Conservation (phyloP, 2,329 filamentous ascomycete genomes). For the Aspergillus novoparasiticus region DNA sequence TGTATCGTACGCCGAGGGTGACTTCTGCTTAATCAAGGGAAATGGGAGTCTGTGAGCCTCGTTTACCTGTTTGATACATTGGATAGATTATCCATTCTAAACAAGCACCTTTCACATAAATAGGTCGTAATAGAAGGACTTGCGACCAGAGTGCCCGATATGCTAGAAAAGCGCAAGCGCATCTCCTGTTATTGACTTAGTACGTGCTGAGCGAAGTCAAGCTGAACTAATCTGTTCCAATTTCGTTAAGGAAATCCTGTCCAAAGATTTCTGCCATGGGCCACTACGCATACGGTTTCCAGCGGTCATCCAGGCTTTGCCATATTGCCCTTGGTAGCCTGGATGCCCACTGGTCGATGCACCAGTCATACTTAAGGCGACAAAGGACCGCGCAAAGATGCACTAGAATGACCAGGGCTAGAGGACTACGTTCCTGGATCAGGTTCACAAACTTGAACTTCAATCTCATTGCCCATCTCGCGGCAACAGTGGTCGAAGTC, state of each 20-base stretch:
- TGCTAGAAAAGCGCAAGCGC: not conserved
- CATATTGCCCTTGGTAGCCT: conserved; percentile 66
- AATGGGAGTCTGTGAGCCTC: conserved; percentile 11
- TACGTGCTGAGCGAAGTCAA: not conserved
- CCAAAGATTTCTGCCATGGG: conserved; percentile 36
- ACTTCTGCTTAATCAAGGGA: conserved; percentile 12
- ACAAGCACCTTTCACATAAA: not conserved
- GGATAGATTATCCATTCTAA: not conserved
- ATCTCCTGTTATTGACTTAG: not conserved
- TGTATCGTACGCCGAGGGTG: conserved; percentile 22
- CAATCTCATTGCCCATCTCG: conserved; percentile 42
- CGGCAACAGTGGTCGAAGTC: conserved; percentile 55
- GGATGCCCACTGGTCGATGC: conserved; percentile 66
- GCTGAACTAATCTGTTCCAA: not conserved
- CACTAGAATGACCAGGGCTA: conserved; percentile 61
- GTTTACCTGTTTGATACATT: conserved; percentile 11
- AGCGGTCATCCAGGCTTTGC: conserved; percentile 32
- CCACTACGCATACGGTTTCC: conserved; percentile 33
- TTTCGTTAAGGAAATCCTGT: conserved; percentile 17
- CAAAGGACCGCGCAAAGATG: conserved; percentile 63
- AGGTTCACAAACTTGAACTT: conserved; percentile 38
- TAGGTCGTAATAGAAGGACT: not conserved
- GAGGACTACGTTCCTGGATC: conserved; percentile 35
- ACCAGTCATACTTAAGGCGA: conserved; percentile 64
- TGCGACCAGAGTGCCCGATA: not conserved